Conservation (phyloP, 208 protist genomes). For the Trypanosoma scelopori region DNA sequence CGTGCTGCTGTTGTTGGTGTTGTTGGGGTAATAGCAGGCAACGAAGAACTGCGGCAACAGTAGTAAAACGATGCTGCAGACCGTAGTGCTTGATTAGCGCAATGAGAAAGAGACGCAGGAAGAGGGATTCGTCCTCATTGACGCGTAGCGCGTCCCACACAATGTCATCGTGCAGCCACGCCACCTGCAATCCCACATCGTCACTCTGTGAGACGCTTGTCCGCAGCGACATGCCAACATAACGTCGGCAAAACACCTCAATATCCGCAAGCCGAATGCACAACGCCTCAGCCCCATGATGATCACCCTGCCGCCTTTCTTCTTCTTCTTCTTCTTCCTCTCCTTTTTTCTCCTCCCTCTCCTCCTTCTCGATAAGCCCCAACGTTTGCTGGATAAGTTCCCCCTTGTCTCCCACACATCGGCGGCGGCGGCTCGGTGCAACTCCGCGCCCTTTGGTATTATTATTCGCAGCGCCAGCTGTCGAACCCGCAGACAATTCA, state of each 20-base stretch:
- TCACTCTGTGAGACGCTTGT: background rate
- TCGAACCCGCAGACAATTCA: background rate
- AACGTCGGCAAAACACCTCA: slow-evolving; percentile 12
- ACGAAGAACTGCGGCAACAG: slow-evolving; percentile 19
- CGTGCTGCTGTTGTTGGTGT: too few species aligned
- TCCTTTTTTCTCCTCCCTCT: background rate
- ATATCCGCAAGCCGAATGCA: slow-evolving; percentile 17
- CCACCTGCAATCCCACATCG: background rate
- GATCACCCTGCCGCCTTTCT: background rate
- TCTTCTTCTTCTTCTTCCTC: background rate
- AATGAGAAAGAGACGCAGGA: slow-evolving; percentile 56
- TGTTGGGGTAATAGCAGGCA: slow-evolving; percentile 10
- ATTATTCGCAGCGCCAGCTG: background rate
- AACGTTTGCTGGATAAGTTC: slow-evolving; percentile 19
- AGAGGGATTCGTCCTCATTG: slow-evolving; percentile 36
- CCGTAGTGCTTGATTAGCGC: slow-evolving; percentile 46
- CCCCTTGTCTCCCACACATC: slow-evolving; percentile 4
- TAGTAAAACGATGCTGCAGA: slow-evolving; percentile 30
- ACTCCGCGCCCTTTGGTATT: background rate
- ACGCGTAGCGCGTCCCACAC: slow-evolving; percentile 45
- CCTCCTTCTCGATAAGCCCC: slow-evolving; percentile 8
- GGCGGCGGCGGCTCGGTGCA: slow-evolving; percentile 3
- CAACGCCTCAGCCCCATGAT: background rate
- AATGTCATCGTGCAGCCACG: slow-evolving; percentile 20
- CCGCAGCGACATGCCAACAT: background rate